Conservation (phyloP, 1,139 yeast species). For the Yamadazyma epiphylla region DNA sequence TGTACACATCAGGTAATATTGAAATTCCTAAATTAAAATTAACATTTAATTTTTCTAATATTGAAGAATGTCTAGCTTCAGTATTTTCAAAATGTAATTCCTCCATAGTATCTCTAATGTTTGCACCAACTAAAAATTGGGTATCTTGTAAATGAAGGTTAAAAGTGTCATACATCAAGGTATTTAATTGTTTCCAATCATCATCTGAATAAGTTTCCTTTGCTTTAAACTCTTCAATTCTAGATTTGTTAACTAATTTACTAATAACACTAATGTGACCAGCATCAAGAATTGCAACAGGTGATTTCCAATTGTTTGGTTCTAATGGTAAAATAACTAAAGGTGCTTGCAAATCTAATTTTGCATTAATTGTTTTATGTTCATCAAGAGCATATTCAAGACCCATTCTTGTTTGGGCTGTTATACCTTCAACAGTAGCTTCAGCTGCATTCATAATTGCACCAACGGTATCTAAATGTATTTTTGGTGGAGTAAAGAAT, state of each 20-base stretch:
- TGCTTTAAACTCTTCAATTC: constrained; percentile 66
- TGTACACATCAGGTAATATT: constrained; percentile 75
- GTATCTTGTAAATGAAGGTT: constrained; percentile 77
- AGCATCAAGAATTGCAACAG: constrained; percentile 91
- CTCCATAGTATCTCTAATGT: constrained; percentile 70
- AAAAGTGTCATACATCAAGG: constrained; percentile 87
- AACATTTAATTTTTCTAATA: constrained; percentile 74
- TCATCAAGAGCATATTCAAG: constrained; percentile 91
- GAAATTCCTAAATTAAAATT: constrained; percentile 75
- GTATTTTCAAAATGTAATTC: constrained; percentile 52
- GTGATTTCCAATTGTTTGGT: constrained; percentile 74
- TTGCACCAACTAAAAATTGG: constrained; percentile 83
- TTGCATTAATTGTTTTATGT: constrained; percentile 83
- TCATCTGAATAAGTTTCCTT: constrained; percentile 66
- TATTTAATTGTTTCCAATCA: constrained; percentile 68
- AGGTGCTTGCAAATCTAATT: constrained; percentile 91
- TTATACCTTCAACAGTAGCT: constrained; percentile 86
- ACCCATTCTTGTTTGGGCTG: constrained; percentile 88
- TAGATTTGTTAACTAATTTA: constrained; percentile 71
- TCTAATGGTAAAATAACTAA: constrained; percentile 84
- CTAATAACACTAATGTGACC: constrained; percentile 88
- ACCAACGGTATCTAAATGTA: constrained; percentile 83
- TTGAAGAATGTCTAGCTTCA: constrained; percentile 38
- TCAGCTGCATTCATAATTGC: constrained; percentile 95
- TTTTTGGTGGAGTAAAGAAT: constrained; percentile 85